These are phyloP conservation scores for Tricholoma sp. DNA, from an alignment of 768 basidiomycete genomes.

Conservation along the genomic window DNA sequence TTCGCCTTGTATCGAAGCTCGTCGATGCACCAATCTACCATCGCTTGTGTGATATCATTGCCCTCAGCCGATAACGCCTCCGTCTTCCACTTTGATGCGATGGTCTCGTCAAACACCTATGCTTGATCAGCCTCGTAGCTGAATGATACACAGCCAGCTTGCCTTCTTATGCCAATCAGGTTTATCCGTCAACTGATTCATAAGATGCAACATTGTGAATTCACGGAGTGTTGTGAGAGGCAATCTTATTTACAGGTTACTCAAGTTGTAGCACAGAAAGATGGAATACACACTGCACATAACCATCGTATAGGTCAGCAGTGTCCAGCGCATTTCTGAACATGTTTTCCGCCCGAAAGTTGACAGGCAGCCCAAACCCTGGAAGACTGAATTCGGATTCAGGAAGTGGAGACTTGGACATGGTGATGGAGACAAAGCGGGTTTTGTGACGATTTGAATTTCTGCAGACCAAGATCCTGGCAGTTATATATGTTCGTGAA, in stretches of 20 bases:
- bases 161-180: constrained; percentile 13
- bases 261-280: neutral
- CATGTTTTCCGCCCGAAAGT: neutral
- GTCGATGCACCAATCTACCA: constrained; percentile 15
- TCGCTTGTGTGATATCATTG: constrained; percentile 4
- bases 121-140: neutral
- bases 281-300: neutral
- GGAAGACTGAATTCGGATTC: neutral
- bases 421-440: neutral
- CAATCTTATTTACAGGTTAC: constrained; percentile 1
- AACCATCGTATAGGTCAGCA: neutral
- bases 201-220: constrained; percentile 13
- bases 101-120: neutral
- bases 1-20: constrained; percentile 16
- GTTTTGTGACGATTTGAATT: neutral
- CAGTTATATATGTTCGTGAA: no score
- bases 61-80: neutral
- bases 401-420: neutral
- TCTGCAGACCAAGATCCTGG: no score
- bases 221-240: constrained; percentile 13
- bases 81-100: neutral
- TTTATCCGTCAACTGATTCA: constrained; percentile 15
- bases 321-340: neutral
- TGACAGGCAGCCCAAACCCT: constrained; percentile 3
- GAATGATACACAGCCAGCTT: neutral